Conservation (phyloP, 73 alveolate species). For the Symbiodinium pilosum region DNA sequence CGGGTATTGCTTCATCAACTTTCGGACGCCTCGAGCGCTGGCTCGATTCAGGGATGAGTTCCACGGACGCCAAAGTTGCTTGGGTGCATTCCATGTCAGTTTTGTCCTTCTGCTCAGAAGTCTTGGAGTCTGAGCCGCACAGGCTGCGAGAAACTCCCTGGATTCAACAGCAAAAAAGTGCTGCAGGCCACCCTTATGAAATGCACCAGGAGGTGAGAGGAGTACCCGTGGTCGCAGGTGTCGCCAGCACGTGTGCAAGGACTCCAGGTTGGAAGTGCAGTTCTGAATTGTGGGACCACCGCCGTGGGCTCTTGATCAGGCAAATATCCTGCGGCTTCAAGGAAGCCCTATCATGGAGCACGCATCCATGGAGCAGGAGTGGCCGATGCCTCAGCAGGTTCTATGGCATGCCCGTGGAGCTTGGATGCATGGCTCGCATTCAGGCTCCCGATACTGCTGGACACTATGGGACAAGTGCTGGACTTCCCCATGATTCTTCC, state of each 20-base stretch:
- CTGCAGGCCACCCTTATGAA: constrained; percentile 5
- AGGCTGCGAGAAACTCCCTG: constrained; percentile 80
- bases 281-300: too few species aligned
- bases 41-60: constrained; percentile 67
- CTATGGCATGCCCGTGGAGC: background rate
- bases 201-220: background rate
- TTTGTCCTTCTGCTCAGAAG: background rate
- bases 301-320: background rate
- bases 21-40: constrained; percentile 54
- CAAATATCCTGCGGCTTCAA: constrained; percentile 80
- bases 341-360: constrained; percentile 86
- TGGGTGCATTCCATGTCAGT: too few species aligned
- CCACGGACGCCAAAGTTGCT: constrained; percentile 69
- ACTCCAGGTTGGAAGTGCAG: background rate
- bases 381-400: background rate
- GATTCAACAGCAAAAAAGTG: constrained; percentile 89
- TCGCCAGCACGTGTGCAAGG: constrained; percentile 88
- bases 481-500: constrained; percentile 75
- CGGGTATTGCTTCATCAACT: constrained; percentile 90
- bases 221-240: constrained; percentile 3
- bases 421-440: background rate
- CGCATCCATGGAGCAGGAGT: constrained; percentile 42
- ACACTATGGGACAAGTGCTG: constrained; percentile 31
- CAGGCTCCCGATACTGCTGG: constrained; percentile 83
- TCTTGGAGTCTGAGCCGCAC: background rate